Base-by-base conservation (phyloP, 495 filamentous ascomycete species). In the Penicillium desertorum region DNA sequence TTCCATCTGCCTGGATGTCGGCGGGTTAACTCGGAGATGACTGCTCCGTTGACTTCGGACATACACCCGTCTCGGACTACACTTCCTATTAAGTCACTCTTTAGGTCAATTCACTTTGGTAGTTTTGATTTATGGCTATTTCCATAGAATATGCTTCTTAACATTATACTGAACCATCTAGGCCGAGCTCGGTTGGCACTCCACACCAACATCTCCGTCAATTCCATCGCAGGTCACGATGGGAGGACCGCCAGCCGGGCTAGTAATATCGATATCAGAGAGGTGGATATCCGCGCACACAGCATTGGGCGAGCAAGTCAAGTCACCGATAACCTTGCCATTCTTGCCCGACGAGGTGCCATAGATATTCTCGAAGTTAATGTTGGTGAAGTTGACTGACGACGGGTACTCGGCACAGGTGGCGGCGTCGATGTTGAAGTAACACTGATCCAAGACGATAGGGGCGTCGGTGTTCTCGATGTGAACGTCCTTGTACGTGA, bases 401-500 rank as follows among this genome's bases (percentile, higher is more conserved):
- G 81, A 83, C 0, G 82, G 81, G 60, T 81, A 76, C 7, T 61
- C 29, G 0, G 76, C 70, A 63, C 81, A 84, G 9, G 76, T 75
- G 19, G 74, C 71, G 3, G 60, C n/a, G 52, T 80, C 74, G 30
- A 83, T 71, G 59, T 83, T 75, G 62, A 83, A 85, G 66, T 84
- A 85, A 62, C 82, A 84, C 51, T 74, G 79, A 51, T 83, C 81
- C 16, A 85, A 53, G n/a, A 81, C 78, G 12, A 81, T 69, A 0
- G 81, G 74, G 45, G 75, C 67, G 50, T 83, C 81, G 29, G 79
- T 81, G 58, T 83, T 82, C 47, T 76, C 79, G 20, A 82, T 70
- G 57, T 72, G 78, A 57, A 85, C 78, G 65, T 84, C 76, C 55
- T 78, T 76, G 65, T 82, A 85, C 2, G 82, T 84, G 61, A 84